Evolutionary conservation across 805 yeast genomes (phyloP), one percentile per base, ranked within the genome.

Genomic region (Wickerhamiella hasegawae): DNA sequence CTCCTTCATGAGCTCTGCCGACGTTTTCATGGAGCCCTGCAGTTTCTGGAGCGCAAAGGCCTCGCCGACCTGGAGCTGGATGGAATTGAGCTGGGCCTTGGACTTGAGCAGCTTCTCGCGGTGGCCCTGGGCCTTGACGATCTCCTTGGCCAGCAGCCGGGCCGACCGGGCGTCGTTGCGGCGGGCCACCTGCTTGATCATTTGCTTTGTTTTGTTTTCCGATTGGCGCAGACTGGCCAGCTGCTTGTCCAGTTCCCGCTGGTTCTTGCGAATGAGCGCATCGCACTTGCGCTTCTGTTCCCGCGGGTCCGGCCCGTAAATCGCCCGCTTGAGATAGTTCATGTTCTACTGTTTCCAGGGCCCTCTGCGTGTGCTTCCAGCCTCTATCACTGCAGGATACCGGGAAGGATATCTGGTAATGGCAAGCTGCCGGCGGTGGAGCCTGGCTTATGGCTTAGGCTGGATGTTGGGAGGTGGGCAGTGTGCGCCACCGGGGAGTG

Each of bases 271-370:
- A 28, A 87, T 67, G 16, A 83, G 65, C 26, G 71, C 63, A 49
- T 80, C 85, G 46, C 93, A 80, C 45, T 73, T 77, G 37, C 90
- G 60, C 66, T 71, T 73, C 71, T 64, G 72, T 44, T 58, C 97
- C 49, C 77, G 76, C 28, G 96, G 95, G 52, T 85, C 95, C 0
- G 97, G 96, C 0, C 98, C 98, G 78, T 92, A 87, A 26, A 87
- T 76, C 3, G 85, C 80, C 52, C 76, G 75, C 59, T 82, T 85
- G 23, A 87, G 55, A 53, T 66, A 77, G 52, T 87, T 83, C 97
- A 87, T 87, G n/a, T n/a, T n/a, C n/a, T n/a, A n/a, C n/a, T n/a
- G n/a, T n/a, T n/a, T n/a, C n/a, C n/a, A n/a, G n/a, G n/a, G n/a
- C n/a, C n/a, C n/a, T n/a, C n/a, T n/a, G n/a, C n/a, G n/a, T n/a